These are phyloP conservation scores for Arachis hypogaea DNA, from an alignment of 306 rosid genomes.

Conservation along the genomic window DNA sequence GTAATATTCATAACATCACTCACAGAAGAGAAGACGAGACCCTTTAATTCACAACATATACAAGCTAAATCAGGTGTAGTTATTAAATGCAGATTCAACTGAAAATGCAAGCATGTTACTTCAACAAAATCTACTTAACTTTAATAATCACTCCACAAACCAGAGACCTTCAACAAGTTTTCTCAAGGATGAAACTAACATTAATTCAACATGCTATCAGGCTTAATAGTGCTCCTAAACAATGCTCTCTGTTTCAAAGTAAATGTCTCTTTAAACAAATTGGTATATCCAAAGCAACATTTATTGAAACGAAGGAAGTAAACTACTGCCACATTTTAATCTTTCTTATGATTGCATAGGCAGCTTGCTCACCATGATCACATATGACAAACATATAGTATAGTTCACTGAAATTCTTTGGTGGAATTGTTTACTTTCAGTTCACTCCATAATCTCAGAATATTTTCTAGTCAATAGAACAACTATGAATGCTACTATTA, in stretches of 20 bases:
- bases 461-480: slow-evolving; percentile 10
- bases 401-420: neutral
- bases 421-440: neutral
- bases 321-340: too few relatives aligned
- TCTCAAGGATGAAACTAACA: neutral
- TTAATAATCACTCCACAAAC: slow-evolving; percentile 15
- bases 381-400: neutral
- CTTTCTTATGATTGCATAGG: neutral
- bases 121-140: neutral
- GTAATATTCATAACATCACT: slow-evolving; percentile 40
- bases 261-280: too few relatives aligned
- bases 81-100: slow-evolving; percentile 14
- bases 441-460: neutral
- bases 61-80: slow-evolving; percentile 31
- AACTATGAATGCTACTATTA: slow-evolving; percentile 6
- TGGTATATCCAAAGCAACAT: too few relatives aligned
- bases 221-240: neutral
- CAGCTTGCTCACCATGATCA: slow-evolving; percentile 10
- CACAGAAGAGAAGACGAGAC: slow-evolving; percentile 33
- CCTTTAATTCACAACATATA: slow-evolving; percentile 37
- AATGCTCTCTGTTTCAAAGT: too few relatives aligned
- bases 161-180: slow-evolving; percentile 8
- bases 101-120: slow-evolving; percentile 6
- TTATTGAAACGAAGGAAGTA: too few relatives aligned
- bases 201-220: slow-evolving; percentile 14